Evolutionary conservation across 2,329 filamentous ascomycete genomes (phyloP).

Genomic region (Monilinia polystroma): DNA sequence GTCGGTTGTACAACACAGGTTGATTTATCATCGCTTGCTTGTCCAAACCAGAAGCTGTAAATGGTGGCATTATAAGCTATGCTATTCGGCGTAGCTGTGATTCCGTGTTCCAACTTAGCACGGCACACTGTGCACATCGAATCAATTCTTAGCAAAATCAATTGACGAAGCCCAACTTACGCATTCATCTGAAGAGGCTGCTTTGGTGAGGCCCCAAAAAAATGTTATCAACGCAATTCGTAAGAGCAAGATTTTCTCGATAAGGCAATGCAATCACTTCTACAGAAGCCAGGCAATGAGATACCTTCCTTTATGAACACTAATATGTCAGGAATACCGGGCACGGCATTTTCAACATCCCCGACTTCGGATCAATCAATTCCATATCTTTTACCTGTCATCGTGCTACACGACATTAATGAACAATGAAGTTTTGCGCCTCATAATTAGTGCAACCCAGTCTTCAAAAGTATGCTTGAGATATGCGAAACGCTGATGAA

Average conservation of each 20-base stretch:
- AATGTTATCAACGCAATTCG: not conserved
- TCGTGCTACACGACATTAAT: not conserved
- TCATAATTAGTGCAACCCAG: not conserved
- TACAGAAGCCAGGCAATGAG: not conserved
- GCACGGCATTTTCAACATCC: not conserved
- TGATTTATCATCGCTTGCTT: conserved; percentile 5
- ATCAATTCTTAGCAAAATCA: not conserved
- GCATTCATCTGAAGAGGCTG: not conserved
- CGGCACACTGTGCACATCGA: not conserved
- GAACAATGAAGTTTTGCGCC: not conserved
- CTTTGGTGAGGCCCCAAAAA: not conserved
- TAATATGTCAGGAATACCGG: not conserved
- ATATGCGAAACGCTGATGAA: not conserved
- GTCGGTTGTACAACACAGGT: not conserved
- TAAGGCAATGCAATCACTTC: not conserved
- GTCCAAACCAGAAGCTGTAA: not conserved
- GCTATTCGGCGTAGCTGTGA: not conserved
- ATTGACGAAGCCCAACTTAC: not conserved
- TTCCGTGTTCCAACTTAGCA: not conserved
- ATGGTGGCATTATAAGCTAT: not conserved
- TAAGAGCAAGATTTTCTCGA: not conserved
- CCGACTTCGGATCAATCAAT: too few species aligned
- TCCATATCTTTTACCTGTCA: not conserved
- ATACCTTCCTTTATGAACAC: not conserved
- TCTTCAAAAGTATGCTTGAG: not conserved